A percentile compares a stretch with the other conserved stretches of the same genome.
phyloP scores from a whole-genome alignment of 805 yeast genomes.

The Starmerella bacillaris region DNA sequence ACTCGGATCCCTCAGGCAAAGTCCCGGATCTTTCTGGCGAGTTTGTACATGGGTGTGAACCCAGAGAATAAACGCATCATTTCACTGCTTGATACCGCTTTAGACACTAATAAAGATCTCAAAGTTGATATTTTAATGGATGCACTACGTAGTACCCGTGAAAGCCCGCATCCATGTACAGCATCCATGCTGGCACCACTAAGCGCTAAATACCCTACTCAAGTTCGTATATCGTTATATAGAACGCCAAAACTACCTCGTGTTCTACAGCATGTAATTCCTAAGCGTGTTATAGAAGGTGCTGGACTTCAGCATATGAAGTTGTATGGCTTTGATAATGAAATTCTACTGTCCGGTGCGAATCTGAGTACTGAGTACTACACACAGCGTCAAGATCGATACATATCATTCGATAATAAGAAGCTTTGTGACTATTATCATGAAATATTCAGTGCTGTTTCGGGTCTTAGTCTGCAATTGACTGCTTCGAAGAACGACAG shows the following conservation, averaged over 20 bases:
- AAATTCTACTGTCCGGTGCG: slow-evolving; percentile 76
- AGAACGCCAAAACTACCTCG: slow-evolving; percentile 78
- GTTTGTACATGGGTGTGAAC: slow-evolving; percentile 68
- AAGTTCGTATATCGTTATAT: slow-evolving; percentile 69
- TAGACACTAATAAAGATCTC: slow-evolving; percentile 40
- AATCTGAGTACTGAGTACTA: slow-evolving; percentile 82
- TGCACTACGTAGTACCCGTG: slow-evolving; percentile 83
- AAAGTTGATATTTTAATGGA: slow-evolving; percentile 63
- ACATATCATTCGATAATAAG: slow-evolving; percentile 47
- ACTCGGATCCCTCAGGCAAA: slow-evolving; percentile 45
- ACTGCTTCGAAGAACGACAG: slow-evolving; percentile 11
- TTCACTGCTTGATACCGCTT: slow-evolving; percentile 40
- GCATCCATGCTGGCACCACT: slow-evolving; percentile 57
- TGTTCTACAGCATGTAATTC: slow-evolving; percentile 43
- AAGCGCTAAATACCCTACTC: slow-evolving; percentile 36
- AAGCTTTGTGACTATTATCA: slow-evolving; percentile 55
- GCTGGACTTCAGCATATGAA: slow-evolving; percentile 94
- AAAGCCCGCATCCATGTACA: slow-evolving; percentile 60
- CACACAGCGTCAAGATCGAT: slow-evolving; percentile 86
- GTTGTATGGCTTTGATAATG: slow-evolving; percentile 84
- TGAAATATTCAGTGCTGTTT: slow-evolving; percentile 46
- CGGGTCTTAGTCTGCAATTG: slow-evolving; percentile 54
- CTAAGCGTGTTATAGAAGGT: slow-evolving; percentile 77
- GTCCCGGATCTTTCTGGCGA: slow-evolving; percentile 55
- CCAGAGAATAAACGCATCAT: slow-evolving; percentile 52